Base-by-base conservation (phyloP, 805 yeast genomes). In the Yarrowia bubula region DNA sequence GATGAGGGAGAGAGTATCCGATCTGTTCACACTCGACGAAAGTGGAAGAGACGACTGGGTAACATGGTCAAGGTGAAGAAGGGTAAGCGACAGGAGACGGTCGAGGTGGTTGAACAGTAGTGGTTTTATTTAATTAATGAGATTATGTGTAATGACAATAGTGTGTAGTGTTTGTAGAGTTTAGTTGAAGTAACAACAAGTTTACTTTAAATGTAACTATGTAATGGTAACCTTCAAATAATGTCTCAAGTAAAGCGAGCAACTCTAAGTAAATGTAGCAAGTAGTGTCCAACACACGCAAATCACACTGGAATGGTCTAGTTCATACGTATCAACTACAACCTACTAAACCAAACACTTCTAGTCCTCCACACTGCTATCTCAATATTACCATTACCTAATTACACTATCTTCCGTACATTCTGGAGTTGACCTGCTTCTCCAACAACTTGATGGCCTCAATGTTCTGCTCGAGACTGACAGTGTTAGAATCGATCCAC, bases 401-500 rank as follows among this genome's bases (percentile, higher is more conserved):
- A 22, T 22, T 22, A 43, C 13, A 22, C 35, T 38, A 41, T 41
- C 61, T 55, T 11, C 61, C 61, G 47, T 55, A 55, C 47, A 55
- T 38, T 35, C 64, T 15, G 15, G 39, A 39, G 43, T 53, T 63
- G 17, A 50, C 50, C 61, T 65, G 68, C 33, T 35, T 58, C 64
- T 70, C 75, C 48, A 68, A 33, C 37, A 58, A 48, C 43, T 73
- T 73, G 44, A 74, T 71, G 31, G 70, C 68, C 38, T 81, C 83
- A 67, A 95, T 75, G 75, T 90, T 88, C 41, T 83, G 82, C 73
- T 88, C 90, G 70, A 95, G 80, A 28, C 79, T 78, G 17, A 81
- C 81, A 62, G 96, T 90, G 68, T 86, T 84, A 68, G 81, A 82
- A 72, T 95, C 97, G 65, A 95, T 84, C 81, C 92, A 92, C 73